Evolutionary conservation across 1,284 basidiomycete species (phyloP), one percentile per base, ranked within the genome.

Genomic region (Puccinia horiana): DNA sequence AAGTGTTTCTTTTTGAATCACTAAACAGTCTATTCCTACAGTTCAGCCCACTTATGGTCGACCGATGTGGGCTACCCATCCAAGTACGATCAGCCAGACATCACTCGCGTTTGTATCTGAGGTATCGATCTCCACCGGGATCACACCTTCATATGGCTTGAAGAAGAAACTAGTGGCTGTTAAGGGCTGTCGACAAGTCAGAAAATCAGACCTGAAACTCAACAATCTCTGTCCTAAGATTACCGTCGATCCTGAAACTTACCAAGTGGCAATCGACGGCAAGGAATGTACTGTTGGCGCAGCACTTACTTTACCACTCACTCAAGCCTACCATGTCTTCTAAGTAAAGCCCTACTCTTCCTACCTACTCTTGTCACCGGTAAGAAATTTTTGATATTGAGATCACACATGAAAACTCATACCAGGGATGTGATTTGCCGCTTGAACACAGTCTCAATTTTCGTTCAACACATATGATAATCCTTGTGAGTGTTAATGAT

Each of bases 141-240:
- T 81, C 49, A 81, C 80, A 23, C 72, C 72, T 26, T 74, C 72
- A 26, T 98, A 98, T 86, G 90, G 90, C 0, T 89, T 98, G 16
- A 88, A 89, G 40, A 98, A 98, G 88, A 89, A 90, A 3, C 88
- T 91, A 16, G 92, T 92, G 84, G 91, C 94, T 0, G 96, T 98
- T 56, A 89, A 89, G 82, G 90, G 90, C 18, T 98, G 96, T 85
- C 89, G 95, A 44, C 88, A 87, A 0, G 89, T 98, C 69, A 90
- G 87, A 42, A 98, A 98, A 89, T 90, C 90, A 85, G 92, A 96
- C 86, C 96, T 98, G 94, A 98, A 97, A 88, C 93, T 92, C 90
- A 99, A 99, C 87, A 89, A 91, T 82, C 88, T 89, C 75, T 91
- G 91, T 84, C 97, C 96, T 1, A 89, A 89, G 86, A 93, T 99